A percentile compares a stretch with the other conserved stretches of the same genome.
phyloP scores from a whole-genome alignment of 257 asterid genomes.

The Scutellaria galericulata region DNA sequence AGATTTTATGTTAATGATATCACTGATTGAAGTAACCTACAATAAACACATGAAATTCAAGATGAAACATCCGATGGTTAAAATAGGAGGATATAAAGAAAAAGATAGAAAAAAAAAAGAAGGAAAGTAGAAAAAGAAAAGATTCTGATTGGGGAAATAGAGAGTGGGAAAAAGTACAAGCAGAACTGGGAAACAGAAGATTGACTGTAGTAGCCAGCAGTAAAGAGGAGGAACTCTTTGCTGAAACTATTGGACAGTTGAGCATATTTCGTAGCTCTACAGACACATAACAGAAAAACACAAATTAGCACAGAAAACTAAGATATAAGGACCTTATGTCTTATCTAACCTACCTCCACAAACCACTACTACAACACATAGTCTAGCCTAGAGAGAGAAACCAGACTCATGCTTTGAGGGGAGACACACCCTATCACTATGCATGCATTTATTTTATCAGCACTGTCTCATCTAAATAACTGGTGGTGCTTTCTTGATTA shows the following conservation, averaged over 20 bases:
- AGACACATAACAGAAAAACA: slow-evolving; percentile 46
- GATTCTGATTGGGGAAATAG: slow-evolving; percentile 35
- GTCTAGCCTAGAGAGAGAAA: slow-evolving; percentile 4
- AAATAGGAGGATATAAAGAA: neutral
- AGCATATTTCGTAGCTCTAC: slow-evolving; percentile 42
- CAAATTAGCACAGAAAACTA: slow-evolving; percentile 32
- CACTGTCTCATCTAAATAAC: slow-evolving; percentile 5
- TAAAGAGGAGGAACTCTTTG: slow-evolving; percentile 25
- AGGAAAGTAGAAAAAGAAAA: neutral
- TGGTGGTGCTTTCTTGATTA: slow-evolving; percentile 1
- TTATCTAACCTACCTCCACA: neutral
- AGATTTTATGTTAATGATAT: too few relatives aligned
- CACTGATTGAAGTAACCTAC: too few relatives aligned
- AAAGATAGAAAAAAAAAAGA: neutral
- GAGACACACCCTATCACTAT: too few relatives aligned
- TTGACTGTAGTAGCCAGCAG: slow-evolving; percentile 28
- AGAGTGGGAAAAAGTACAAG: slow-evolving; percentile 22
- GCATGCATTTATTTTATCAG: neutral
- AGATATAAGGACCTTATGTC: neutral
- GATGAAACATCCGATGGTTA: neutral
- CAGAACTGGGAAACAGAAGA: slow-evolving; percentile 31
- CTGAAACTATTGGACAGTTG: slow-evolving; percentile 51
- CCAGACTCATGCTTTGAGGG: too few relatives aligned
- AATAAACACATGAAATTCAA: too few relatives aligned
- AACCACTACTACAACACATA: neutral